phyloP scores from a whole-genome alignment of 495 filamentous ascomycete species.

The Tetracladium setigerum region DNA sequence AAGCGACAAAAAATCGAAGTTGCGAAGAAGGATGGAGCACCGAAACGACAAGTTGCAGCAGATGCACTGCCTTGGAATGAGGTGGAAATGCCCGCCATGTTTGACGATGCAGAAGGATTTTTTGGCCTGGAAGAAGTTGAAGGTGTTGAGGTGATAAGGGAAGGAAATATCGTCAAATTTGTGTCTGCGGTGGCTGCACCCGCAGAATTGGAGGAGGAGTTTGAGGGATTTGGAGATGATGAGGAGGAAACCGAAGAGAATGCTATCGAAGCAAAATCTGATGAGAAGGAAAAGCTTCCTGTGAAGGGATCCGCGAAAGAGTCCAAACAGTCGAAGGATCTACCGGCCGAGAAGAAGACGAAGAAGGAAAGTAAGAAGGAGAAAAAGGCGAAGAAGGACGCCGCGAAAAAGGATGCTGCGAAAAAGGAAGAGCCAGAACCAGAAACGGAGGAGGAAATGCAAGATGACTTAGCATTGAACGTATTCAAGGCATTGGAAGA shows the following conservation, averaged over 20 bases:
- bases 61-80: conserved; percentile 75
- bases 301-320: conserved; percentile 7
- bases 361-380: conserved; percentile 22
- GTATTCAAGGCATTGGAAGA: conserved; percentile 30
- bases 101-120: conserved; percentile 92
- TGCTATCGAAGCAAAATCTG: conserved; percentile 35
- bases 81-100: conserved; percentile 73
- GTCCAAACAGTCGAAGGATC: conserved; percentile 26
- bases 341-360: conserved; percentile 23
- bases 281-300: conserved; percentile 19
- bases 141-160: conserved; percentile 70
- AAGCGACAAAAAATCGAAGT: conserved; percentile 21
- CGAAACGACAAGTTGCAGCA: conserved; percentile 33
- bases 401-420: neutral
- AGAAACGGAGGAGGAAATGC: conserved; percentile 15
- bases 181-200: conserved; percentile 23
- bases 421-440: neutral
- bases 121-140: conserved; percentile 91
- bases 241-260: conserved; percentile 25
- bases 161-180: conserved; percentile 45
- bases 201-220: conserved; percentile 33
- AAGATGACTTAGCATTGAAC: conserved; percentile 18
- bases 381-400: conserved; percentile 6
- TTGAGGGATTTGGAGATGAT: conserved; percentile 44
- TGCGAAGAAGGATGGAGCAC: neutral